A percentile compares a stretch with the other conserved stretches of the same genome.
phyloP scores from a whole-genome alignment of 768 basidiomycete genomes.

The Leccinum fibrillosum region DNA sequence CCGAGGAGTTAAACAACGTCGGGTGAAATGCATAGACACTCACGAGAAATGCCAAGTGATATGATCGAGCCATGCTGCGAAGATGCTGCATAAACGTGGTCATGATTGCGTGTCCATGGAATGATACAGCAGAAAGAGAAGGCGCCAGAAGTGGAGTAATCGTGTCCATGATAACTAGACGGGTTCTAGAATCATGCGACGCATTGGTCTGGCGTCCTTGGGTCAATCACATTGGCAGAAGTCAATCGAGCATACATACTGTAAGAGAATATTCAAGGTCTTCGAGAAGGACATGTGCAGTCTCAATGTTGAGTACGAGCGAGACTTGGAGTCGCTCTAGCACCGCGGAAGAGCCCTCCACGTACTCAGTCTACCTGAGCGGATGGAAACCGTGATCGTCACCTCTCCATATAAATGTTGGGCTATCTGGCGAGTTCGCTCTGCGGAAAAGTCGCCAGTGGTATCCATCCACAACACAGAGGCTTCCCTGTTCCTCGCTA shows the following conservation, averaged over 20 bases:
- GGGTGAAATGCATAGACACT: conserved; percentile 21
- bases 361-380: conserved; percentile 3
- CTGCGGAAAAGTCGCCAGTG: conserved; percentile 59
- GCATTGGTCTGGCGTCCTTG: conserved; percentile 10
- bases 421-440: conserved; percentile 41
- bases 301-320: conserved; percentile 55
- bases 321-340: conserved; percentile 60
- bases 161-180: conserved; percentile 60
- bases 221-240: background rate
- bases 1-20: background rate
- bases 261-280: conserved; percentile 32
- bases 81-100: conserved; percentile 66
- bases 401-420: conserved; percentile 23
- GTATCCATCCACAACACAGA: conserved; percentile 71
- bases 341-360: conserved; percentile 30
- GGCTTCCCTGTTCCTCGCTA: conserved; percentile 36
- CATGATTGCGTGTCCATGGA: conserved; percentile 78
- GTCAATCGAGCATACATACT: conserved; percentile 18
- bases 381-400: conserved; percentile 14
- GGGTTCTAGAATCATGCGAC: conserved; percentile 21
- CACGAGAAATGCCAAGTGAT: conserved; percentile 52
- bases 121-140: conserved; percentile 58
- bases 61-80: conserved; percentile 44
- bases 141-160: conserved; percentile 65
- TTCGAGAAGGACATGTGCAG: conserved; percentile 50